Conservation (phyloP, 345 rosid genomes). For the Gossypium arboreum region DNA sequence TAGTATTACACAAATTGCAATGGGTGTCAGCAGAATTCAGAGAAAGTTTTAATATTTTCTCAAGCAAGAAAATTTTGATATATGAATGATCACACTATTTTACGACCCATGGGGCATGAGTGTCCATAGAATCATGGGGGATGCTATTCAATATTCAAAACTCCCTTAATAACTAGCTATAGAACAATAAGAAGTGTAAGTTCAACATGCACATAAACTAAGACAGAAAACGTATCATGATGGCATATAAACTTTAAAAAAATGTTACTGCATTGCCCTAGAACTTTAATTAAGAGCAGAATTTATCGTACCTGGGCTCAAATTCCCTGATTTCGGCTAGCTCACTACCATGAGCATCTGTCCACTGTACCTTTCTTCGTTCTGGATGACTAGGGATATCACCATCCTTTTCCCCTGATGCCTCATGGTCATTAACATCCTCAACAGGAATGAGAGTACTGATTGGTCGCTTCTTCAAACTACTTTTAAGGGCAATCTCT, state of each 20-base stretch:
- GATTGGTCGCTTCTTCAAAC: constrained; percentile 62
- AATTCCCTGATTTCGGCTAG: constrained; percentile 87
- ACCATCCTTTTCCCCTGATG: constrained; percentile 38
- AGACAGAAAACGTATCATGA: neutral
- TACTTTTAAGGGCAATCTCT: constrained; percentile 59
- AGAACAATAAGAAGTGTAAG: neutral
- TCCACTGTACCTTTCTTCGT: constrained; percentile 88
- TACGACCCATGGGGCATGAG: neutral
- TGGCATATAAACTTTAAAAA: neutral
- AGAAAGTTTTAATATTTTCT: neutral
- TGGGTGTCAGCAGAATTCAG: neutral
- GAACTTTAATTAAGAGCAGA: constrained; percentile 7
- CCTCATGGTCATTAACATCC: constrained; percentile 34
- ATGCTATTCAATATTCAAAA: neutral
- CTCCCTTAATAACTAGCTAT: neutral
- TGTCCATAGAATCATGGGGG: neutral
- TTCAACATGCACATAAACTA: neutral
- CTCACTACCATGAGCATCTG: constrained; percentile 85
- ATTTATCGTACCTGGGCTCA: constrained; percentile 74
- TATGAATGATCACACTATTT: neutral
- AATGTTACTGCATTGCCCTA: neutral
- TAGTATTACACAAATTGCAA: neutral
- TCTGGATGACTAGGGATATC: constrained; percentile 42
- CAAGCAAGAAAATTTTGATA: neutral
- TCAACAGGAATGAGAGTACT: constrained; percentile 33